phyloP scores from a whole-genome alignment of 78 protist genomes.

The Neovahlkampfia damariscottae region DNA sequence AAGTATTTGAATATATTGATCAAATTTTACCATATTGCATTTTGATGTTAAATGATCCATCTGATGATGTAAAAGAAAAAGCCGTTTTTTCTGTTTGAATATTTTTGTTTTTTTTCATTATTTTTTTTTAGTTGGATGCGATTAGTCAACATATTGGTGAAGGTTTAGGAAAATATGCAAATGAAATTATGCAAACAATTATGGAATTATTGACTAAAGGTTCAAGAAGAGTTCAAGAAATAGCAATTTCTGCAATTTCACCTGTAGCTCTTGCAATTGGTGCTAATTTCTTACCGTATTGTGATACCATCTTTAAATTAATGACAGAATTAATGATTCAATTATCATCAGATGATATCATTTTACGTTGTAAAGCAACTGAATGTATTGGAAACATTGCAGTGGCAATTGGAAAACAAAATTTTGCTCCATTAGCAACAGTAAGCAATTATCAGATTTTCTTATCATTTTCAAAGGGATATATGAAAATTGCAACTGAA shows the following conservation, averaged over 20 bases:
- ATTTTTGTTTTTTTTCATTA: too few relatives aligned
- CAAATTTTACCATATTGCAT: neutral
- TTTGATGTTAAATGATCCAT: neutral
- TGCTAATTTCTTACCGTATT: neutral
- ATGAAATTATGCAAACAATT: neutral
- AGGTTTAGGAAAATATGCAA: neutral
- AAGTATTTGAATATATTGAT: neutral
- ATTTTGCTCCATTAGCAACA: neutral
- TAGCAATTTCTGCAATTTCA: neutral
- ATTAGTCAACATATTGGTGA: neutral
- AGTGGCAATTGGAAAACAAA: neutral
- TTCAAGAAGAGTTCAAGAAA: neutral
- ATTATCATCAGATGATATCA: neutral
- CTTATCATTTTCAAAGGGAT: neutral
- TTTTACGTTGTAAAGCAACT: neutral
- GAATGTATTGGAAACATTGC: neutral
- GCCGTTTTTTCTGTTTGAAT: too few relatives aligned
- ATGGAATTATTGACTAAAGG: neutral
- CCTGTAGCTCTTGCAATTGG: neutral
- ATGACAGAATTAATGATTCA: neutral
- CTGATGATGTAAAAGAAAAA: neutral
- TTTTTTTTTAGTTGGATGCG: neutral
- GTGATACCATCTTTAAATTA: neutral
- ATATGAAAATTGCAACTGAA: neutral
- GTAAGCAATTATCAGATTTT: too few relatives aligned